Percentiles rank a stretch among this genome's conserved stretches.
These are phyloP conservation scores for Tolypocladium inflatum DNA, from an alignment of 2,329 filamentous ascomycete species.

Conservation along the genomic window DNA sequence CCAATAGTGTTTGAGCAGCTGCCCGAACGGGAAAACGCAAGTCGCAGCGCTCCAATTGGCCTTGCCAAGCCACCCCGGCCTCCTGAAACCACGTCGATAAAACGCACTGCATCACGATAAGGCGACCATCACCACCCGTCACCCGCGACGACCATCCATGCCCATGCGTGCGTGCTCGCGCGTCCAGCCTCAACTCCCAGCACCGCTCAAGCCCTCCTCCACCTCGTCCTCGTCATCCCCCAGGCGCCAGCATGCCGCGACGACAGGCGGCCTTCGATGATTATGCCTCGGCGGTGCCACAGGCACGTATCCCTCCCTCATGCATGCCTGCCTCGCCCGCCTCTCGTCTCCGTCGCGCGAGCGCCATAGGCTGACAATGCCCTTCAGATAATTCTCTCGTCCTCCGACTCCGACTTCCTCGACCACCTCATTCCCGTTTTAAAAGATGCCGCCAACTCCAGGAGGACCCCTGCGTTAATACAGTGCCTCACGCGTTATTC, in stretches of 20 bases:
- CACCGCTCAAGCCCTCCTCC: background rate
- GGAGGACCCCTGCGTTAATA: slow-evolving; percentile 62
- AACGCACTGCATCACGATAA: background rate
- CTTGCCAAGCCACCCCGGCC: background rate
- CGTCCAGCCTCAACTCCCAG: background rate
- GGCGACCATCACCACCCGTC: background rate
- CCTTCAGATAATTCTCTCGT: slow-evolving; percentile 76
- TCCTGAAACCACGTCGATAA: background rate
- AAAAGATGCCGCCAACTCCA: slow-evolving; percentile 74
- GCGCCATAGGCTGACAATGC: slow-evolving; percentile 1
- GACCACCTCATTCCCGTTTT: slow-evolving; percentile 92
- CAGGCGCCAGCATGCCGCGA: slow-evolving; percentile 29
- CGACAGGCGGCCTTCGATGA: slow-evolving; percentile 36
- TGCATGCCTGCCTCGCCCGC: background rate
- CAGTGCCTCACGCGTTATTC: slow-evolving; percentile 66
- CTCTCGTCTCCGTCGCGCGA: background rate
- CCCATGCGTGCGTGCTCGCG: background rate
- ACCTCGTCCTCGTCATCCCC: background rate
- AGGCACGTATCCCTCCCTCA: slow-evolving; percentile 20
- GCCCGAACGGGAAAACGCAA: background rate
- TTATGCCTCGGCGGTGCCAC: slow-evolving; percentile 35
- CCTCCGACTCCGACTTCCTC: slow-evolving; percentile 86
- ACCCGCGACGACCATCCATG: background rate
- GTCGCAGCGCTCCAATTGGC: background rate
- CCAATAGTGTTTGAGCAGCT: background rate